Percentiles rank a stretch among this genome's conserved stretches.
Evolutionary conservation across 441 rosid genomes (phyloP).

Genomic region (Aquilaria agallochum): DNA sequence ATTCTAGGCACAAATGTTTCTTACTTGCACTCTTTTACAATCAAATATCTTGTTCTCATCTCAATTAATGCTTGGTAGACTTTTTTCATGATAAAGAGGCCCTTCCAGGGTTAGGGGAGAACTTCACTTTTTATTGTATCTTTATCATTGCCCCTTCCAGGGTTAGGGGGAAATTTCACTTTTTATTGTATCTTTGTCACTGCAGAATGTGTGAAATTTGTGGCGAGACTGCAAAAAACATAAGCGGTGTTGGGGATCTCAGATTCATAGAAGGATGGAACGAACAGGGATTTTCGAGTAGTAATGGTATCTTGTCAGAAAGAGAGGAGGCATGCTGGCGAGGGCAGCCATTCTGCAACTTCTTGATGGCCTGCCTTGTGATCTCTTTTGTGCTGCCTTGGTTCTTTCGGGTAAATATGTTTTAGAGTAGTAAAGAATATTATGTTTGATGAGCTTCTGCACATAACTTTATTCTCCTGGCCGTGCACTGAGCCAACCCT

Average conservation of each 20-base stretch:
- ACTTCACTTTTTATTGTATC: too few relatives aligned
- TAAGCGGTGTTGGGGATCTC: conserved; percentile 39
- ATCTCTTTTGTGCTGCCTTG: conserved; percentile 69
- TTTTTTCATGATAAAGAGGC: too few relatives aligned
- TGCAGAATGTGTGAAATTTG: conserved; percentile 70
- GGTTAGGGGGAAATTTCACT: neutral
- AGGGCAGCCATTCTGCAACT: conserved; percentile 66
- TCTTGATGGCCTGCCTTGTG: conserved; percentile 66
- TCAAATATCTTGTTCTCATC: too few relatives aligned
- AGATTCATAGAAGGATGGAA: conserved; percentile 53
- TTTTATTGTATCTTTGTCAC: neutral
- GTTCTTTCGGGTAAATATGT: conserved; percentile 62
- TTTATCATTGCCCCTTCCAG: too few relatives aligned
- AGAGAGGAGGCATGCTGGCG: conserved; percentile 42
- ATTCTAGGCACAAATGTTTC: too few relatives aligned
- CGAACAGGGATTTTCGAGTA: conserved; percentile 23
- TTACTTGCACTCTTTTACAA: too few relatives aligned
- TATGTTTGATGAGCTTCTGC: too few relatives aligned
- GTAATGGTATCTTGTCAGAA: conserved; percentile 19
- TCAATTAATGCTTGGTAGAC: too few relatives aligned
- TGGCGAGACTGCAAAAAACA: conserved; percentile 45
- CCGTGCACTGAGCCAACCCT: too few relatives aligned
- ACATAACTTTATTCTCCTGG: too few relatives aligned
- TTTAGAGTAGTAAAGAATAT: conserved; percentile 17
- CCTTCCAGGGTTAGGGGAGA: too few relatives aligned